These are phyloP conservation scores for Hanseniaspora hatyaiensis DNA, from an alignment of 805 yeast genomes.

Conservation along the genomic window DNA sequence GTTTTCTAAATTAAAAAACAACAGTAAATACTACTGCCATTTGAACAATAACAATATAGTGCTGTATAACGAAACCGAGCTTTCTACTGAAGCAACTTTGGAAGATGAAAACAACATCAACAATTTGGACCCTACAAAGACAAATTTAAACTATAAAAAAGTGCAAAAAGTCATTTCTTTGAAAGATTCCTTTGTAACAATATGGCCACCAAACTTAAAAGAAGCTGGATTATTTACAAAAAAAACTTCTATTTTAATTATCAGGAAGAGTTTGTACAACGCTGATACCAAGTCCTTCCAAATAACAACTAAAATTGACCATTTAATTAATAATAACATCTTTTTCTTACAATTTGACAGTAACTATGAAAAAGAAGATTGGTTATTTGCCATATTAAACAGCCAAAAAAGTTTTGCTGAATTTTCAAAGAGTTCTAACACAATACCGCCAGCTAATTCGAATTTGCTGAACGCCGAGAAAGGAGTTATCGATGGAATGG, in stretches of 20 bases:
- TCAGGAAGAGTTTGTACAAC: slow-evolving; percentile 35
- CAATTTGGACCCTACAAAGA: slow-evolving; percentile 25
- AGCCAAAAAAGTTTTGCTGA: slow-evolving; percentile 46
- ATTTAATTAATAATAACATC: slow-evolving; percentile 3
- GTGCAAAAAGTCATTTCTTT: slow-evolving; percentile 67
- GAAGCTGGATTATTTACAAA: slow-evolving; percentile 77
- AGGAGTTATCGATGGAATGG: slow-evolving; percentile 48
- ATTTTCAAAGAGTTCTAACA: no score
- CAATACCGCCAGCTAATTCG: slow-evolving; percentile 16
- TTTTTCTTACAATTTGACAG: slow-evolving; percentile 64
- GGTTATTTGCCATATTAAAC: slow-evolving; percentile 76
- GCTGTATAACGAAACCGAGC: slow-evolving; percentile 48
- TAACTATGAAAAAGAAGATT: slow-evolving; percentile 78
- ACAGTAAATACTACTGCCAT: slow-evolving; percentile 54
- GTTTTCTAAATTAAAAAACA: slow-evolving; percentile 30
- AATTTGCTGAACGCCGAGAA: slow-evolving; percentile 32
- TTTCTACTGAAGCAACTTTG: background rate
- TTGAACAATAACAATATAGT: slow-evolving; percentile 81
- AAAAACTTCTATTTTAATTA: slow-evolving; percentile 63
- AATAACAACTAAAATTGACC: slow-evolving; percentile 2
- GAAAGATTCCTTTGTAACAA: slow-evolving; percentile 52
- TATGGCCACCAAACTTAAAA: slow-evolving; percentile 64
- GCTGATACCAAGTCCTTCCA: background rate
- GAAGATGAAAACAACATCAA: slow-evolving; percentile 30
- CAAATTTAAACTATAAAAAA: background rate